Conservation (phyloP, 495 filamentous ascomycete species). For the Lasiosphaeria hispida region DNA sequence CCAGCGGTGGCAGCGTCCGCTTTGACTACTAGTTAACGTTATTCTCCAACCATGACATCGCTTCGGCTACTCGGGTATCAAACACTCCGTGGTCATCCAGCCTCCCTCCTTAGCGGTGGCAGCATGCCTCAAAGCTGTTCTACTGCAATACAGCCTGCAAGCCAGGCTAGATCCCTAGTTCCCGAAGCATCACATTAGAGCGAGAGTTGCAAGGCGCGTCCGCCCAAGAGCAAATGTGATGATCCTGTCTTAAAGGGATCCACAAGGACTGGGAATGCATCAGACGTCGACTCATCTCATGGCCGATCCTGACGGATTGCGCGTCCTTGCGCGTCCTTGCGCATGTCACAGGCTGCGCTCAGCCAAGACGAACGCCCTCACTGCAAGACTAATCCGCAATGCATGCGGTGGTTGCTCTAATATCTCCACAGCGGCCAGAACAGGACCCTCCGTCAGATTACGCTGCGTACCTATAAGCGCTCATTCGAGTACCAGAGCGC, state of each 20-base stretch:
- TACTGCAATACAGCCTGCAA: no score
- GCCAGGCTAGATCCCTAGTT: no score
- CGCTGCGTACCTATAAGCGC: no score
- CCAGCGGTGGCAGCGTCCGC: not conserved
- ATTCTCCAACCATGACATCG: slow-evolving; percentile 4
- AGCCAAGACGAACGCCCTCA: not conserved
- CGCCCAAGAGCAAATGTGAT: no score
- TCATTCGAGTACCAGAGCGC: no score
- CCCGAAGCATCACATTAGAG: no score
- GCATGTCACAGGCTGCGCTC: slow-evolving; percentile 1
- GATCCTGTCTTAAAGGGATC: no score
- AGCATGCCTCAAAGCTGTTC: not conserved
- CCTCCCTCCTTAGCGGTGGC: not conserved
- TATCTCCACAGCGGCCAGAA: no score
- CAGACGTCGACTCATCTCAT: not conserved
- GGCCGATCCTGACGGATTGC: slow-evolving; percentile 1
- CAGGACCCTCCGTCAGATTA: no score
- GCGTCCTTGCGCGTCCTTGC: slow-evolving; percentile 7
- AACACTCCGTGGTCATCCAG: not conserved
- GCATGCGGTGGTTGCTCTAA: no score
- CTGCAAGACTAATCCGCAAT: no score
- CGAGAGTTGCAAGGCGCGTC: no score
- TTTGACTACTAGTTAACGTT: not conserved
- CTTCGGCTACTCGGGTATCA: slow-evolving; percentile 6
- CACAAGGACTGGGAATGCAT: not conserved